Evolutionary conservation across 441 rosid genomes (phyloP), one percentile per base, ranked within the genome.

Genomic region (Mallotus japonicus): DNA sequence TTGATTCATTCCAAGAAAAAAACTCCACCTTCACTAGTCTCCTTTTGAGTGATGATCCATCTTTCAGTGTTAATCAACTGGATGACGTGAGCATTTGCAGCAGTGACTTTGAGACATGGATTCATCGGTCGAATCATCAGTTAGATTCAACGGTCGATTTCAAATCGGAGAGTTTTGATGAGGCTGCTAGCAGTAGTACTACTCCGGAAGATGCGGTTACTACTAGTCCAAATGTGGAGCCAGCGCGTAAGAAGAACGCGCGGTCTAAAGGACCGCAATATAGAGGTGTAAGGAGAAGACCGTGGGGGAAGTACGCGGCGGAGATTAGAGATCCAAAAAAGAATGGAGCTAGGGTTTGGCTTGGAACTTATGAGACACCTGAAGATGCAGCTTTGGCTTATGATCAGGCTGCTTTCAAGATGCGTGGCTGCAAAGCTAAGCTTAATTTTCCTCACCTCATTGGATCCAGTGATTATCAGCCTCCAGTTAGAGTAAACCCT

Each of bases 301-400:
- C 88, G 34, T 87, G 89, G 93, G 93, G 93, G 19, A 87, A 80
- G 55, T 89, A 70, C 56, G 87, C 91, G 5, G 89, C 93, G 67
- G 93, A 87, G 83, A 85, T 87, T 22, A 83, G 90, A 72, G 89
- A 88, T 49, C 90, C 87, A 6, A 83, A 81, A 55, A 86, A 69
- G 72, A 80, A 78, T 11, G 87, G 92, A 11, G 82, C 84, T 0
- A 76, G 87, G 66, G 58, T 77, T 7, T 89, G 92, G 95, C 87
- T 86, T 0, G 94, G 94, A 13, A 85, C 92, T 14, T 87, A 85
- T 56, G 81, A 79, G 71, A 85, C 78, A 0, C 79, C 90, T 0
- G 85, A 86, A 78, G 88, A 83, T 46, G 95, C 92, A 1, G 92
- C 90, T 0, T 13, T 85, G 22, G 90, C 92, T 17, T 86, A 88